Evolutionary conservation across 2,329 filamentous ascomycete genomes (phyloP).

Genomic region (Thermomyces lanuginosus): DNA sequence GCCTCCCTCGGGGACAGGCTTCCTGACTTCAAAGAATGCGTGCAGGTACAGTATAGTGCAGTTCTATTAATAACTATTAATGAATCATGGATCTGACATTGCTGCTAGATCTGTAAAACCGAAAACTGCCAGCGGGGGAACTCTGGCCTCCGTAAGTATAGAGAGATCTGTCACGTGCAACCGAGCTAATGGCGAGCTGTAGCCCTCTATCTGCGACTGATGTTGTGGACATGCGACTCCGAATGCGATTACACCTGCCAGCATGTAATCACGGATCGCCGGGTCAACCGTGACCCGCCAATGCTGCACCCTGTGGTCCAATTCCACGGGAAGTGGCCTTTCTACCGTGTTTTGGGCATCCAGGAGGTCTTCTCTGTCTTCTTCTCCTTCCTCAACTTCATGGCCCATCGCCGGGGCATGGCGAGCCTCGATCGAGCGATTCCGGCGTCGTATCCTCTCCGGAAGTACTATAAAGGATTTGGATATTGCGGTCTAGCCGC

Average conservation of each 20-base stretch:
- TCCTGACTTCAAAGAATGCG: slow-evolving; percentile 74
- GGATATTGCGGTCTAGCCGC: slow-evolving; percentile 65
- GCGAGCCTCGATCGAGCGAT: slow-evolving; percentile 51
- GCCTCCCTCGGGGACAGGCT: slow-evolving; percentile 74
- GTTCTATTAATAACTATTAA: background rate
- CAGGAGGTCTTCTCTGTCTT: slow-evolving; percentile 90
- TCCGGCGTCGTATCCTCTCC: slow-evolving; percentile 56
- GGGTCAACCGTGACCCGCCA: slow-evolving; percentile 47
- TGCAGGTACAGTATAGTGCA: slow-evolving; percentile 44
- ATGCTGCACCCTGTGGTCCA: slow-evolving; percentile 59
- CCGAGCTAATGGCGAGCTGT: too few relatives aligned
- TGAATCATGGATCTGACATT: slow-evolving; percentile 6
- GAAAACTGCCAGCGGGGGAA: slow-evolving; percentile 61
- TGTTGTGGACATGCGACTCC: slow-evolving; percentile 79
- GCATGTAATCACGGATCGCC: slow-evolving; percentile 65
- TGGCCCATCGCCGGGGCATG: slow-evolving; percentile 68
- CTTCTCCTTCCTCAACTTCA: slow-evolving; percentile 83
- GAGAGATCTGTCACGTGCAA: slow-evolving; percentile 30
- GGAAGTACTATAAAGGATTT: slow-evolving; percentile 64
- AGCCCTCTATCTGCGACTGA: slow-evolving; percentile 72
- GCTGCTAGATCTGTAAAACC: slow-evolving; percentile 52
- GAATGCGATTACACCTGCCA: slow-evolving; percentile 99
- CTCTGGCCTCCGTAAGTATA: slow-evolving; percentile 52
- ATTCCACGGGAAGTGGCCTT: slow-evolving; percentile 98
- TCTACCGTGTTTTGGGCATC: slow-evolving; percentile 74